Evolutionary conservation across 257 asterid genomes (phyloP), one percentile per base, ranked within the genome.

Genomic region (Nicotiana otophora): DNA sequence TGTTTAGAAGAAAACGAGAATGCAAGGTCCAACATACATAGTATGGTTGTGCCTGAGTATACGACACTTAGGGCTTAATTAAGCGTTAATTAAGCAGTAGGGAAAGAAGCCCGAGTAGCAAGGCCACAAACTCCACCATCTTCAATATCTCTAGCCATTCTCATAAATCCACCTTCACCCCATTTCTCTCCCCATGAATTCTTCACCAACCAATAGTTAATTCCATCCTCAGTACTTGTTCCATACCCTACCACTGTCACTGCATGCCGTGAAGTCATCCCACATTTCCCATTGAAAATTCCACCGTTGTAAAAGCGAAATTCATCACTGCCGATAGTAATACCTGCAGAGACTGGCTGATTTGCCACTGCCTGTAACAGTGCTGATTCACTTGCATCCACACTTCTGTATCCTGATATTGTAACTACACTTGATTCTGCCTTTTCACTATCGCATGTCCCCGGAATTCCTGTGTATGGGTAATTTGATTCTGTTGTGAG

Each of bases 201-300:
- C 54, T 83, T 83, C 12, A 83, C 2, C 55, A 83, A 39, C 82
- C 85, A 83, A 65, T 77, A 83, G 39, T 83, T 64, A 10, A 17
- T 53, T 1, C 61, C 82, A 5, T 83, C 78, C 33, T 83, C 62
- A 23, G 26, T 23, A 14, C 79, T 77, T 55, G 23, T 23, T 2
- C 70, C 79, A 54, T 83, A 83, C 12, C 89, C 92, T 4, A 89
- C 86, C 19, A 65, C 84, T 16, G 89, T 84, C 54, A 87, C 83
- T 23, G 82, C 83, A 84, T 87, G 88, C 2, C 8, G 63, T 19
- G 70, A 70, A 0, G 16, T 33, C 7, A 67, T 75, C 26, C 89
- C 87, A 84, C 88, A 84, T 1, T 61, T 63, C 2, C 86, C 84
- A 7, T 70, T 34, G 4, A 81, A 54, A 55, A 84, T 83, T 39